These are phyloP conservation scores for Capsella bursapastoris DNA, from an alignment of 345 rosid genomes.

Conservation along the genomic window DNA sequence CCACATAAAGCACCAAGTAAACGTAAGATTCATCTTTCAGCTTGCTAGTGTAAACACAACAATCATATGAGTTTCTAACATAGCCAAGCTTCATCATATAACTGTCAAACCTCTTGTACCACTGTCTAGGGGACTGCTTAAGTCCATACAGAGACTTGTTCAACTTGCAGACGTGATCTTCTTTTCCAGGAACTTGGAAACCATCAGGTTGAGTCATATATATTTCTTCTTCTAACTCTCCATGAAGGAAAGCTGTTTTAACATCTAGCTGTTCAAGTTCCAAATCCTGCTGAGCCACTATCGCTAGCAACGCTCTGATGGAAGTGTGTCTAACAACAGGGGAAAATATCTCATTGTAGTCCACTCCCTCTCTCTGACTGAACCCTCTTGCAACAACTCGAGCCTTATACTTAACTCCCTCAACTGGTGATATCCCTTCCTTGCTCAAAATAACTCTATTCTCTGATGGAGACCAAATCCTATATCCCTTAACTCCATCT, in stretches of 20 bases:
- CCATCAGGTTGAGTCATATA: background rate
- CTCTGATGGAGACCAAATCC: too few species aligned
- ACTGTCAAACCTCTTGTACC: background rate
- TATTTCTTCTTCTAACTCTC: background rate
- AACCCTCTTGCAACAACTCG: background rate
- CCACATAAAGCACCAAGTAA: constrained; percentile 1
- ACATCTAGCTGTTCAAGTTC: too few species aligned
- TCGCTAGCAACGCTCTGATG: background rate
- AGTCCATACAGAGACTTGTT: background rate
- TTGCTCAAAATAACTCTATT: too few species aligned
- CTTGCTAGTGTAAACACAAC: background rate
- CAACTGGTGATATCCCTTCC: background rate
- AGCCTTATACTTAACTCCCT: background rate
- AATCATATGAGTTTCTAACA: background rate
- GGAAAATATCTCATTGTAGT: constrained; percentile 8
- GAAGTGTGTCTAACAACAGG: background rate
- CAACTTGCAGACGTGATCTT: background rate
- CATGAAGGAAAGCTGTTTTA: background rate
- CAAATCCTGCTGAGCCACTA: background rate
- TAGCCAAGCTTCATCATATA: background rate
- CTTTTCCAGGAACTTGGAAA: background rate
- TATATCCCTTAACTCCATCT: too few species aligned
- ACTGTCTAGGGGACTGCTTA: background rate
- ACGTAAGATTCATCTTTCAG: background rate
- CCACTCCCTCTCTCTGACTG: background rate